Evolutionary conservation across 2,329 filamentous ascomycete species (phyloP).

Genomic region (Celoporthe dispersa): DNA sequence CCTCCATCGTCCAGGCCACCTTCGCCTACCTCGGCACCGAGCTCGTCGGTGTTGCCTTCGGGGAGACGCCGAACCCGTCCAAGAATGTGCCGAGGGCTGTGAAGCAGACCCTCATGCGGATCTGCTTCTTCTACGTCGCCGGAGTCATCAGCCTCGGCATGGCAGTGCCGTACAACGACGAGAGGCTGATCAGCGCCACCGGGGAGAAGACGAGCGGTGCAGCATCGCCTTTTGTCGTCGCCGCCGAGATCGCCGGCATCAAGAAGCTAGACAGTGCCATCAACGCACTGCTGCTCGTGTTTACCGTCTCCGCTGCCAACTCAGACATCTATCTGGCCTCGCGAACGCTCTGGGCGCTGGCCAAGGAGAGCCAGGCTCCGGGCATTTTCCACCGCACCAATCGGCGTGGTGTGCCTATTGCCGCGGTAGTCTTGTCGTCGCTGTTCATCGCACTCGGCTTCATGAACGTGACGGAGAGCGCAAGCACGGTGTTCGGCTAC

Average conservation of each 20-base stretch:
- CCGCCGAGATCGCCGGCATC: constrained; percentile 58
- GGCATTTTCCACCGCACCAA: constrained; percentile 40
- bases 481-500: constrained; percentile 43
- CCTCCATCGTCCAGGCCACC: constrained; percentile 43
- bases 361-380: constrained; percentile 47
- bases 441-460: constrained; percentile 45
- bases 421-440: constrained; percentile 43
- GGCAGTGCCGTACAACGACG: constrained; percentile 61
- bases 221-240: constrained; percentile 52
- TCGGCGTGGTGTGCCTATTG: constrained; percentile 45
- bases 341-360: constrained; percentile 45
- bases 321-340: constrained; percentile 58
- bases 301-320: constrained; percentile 64
- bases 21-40: constrained; percentile 57
- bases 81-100: constrained; percentile 70
- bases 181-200: constrained; percentile 56
- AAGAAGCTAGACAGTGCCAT: constrained; percentile 57
- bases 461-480: constrained; percentile 33
- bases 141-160: constrained; percentile 67
- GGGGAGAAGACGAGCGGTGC: constrained; percentile 45
- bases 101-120: constrained; percentile 65
- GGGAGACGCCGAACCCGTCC: constrained; percentile 70
- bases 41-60: constrained; percentile 70
- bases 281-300: constrained; percentile 63
- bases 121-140: constrained; percentile 65